Conservation (phyloP, 768 basidiomycete genomes). For the Multifurca ochricompacta region DNA sequence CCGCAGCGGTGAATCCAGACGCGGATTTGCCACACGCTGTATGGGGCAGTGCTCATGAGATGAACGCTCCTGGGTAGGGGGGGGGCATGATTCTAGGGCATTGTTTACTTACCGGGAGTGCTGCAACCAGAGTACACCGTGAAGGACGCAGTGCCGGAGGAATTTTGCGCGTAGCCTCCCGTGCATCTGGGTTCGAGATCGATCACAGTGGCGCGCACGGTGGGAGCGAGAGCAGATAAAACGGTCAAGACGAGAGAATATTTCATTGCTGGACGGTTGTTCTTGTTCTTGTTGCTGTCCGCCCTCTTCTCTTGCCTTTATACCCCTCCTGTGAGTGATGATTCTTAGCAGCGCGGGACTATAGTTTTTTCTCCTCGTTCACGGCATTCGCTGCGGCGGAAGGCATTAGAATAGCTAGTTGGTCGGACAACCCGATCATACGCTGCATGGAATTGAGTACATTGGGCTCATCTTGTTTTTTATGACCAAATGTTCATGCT, state of each 20-base stretch:
- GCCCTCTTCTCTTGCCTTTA: not conserved
- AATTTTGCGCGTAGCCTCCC: slow-evolving; percentile 46
- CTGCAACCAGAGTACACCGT: slow-evolving; percentile 47
- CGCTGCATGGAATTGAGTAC: not conserved
- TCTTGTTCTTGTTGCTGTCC: not conserved
- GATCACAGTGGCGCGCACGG: not conserved
- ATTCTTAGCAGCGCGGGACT: not conserved
- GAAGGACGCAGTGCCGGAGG: slow-evolving; percentile 50
- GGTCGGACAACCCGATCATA: not conserved
- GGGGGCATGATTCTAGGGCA: too few species aligned
- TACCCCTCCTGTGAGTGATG: not conserved
- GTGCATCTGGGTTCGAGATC: slow-evolving; percentile 25
- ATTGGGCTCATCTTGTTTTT: too few species aligned
- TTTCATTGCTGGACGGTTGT: not conserved
- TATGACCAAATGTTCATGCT: too few species aligned
- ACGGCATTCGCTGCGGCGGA: not conserved
- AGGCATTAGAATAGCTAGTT: not conserved
- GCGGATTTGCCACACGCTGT: slow-evolving; percentile 46
- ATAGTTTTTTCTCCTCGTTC: not conserved
- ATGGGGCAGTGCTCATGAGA: not conserved
- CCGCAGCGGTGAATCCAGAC: slow-evolving; percentile 46
- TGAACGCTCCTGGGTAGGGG: too few species aligned
- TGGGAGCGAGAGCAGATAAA: not conserved
- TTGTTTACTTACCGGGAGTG: slow-evolving; percentile 37
- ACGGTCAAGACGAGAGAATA: not conserved